Base-by-base conservation (phyloP, 2,329 filamentous ascomycete species). In the Sphaerostilbella broomeana region DNA sequence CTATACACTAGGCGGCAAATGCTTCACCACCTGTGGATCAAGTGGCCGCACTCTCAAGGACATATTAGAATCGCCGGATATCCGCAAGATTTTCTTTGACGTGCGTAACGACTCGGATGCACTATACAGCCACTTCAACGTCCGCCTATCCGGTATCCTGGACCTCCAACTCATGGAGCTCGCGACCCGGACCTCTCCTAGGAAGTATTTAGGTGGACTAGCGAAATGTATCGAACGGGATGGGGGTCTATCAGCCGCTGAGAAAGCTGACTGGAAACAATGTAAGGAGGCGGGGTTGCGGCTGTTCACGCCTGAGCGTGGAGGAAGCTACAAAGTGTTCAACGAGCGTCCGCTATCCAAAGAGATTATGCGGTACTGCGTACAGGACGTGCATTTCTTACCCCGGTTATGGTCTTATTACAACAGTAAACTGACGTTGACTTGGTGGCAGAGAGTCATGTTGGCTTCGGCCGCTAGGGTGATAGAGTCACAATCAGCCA, bases 91-190 rank as follows among this genome's bases (percentile, higher is more conserved):
- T 20, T 65, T 79, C 43, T 79, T 77, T 48, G 75, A 81, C 43
- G 61, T 80, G 12, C 70, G 74, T 3, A 73, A 72, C 45, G 73
- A 78, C 47, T 73, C 75, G 0, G 70, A 79, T 47, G 73, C 75
- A 0, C 54, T 81, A 0, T 75, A 61, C 49, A 51, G 29, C 30
- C 68, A 64, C 22, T 77, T 58, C 45, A 27, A 50, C 0, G 59
- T 80, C 44, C 17, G 40, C 0, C 48, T 79, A 0, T 42, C 47
- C 0, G 67, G 70, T 0, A 50, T 78, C 8, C 44, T 67, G 3
- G 73, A 80, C 47, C 38, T 80, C 0, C 74, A 81, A 49, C 59
- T 80, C 1, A 71, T 79, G 65, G 73, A 79, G 50, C 48, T 69
- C 4, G 72, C 65, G 1, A 49, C 50, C 2, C 50, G 55, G 2